Base-by-base conservation (phyloP, 768 basidiomycete genomes). In the Pluteus cervinus region DNA sequence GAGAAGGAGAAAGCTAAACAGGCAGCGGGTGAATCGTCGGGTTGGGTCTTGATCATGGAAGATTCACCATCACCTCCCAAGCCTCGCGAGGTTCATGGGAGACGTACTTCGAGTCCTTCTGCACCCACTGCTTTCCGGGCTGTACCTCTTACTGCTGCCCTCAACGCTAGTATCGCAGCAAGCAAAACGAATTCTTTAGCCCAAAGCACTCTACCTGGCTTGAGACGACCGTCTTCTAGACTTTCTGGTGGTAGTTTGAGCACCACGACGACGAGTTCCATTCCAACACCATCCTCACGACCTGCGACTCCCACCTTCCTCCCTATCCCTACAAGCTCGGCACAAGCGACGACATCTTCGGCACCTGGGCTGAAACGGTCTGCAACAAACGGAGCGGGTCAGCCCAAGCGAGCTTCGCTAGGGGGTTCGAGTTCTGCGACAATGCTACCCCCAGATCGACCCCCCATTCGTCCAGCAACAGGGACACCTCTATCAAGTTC, bases 11-110 rank as follows among this genome's bases (percentile, higher is more conserved):
- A 69, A 44, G 61, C 51, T 41, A 73, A 68, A 48, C 73, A 66
- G 26, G 64, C 71, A 29, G 63, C 57, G 22, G 74, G 70, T 15
- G 84, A 86, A 49, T 63, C 79, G 8, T 76, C 85, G 24, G 86
- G 86, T 38, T 90, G 86, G 86, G 86, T 90, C 28, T 73, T 90
- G 24, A 86, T 90, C 34, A 87, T 88, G 86, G 87, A 89, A 46
- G 87, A 88, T 52, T 81, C 82, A 2, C 82, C 86, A 16, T 79
- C 79, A 11, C 83, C 81, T 15, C 66, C 65, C 21, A 82, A 76
- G 55, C 66, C 71, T 31, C 61, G 65, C 43, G 70, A 70, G 37
- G 69, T 72, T 42, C 76, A 78, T 51, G 64, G 68, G 42, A 67
- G 81, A 40, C 69, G 81, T 49, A 55, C 73, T 24, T 76, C 81